Conservation (phyloP, 75 land plant genomes). For the Selaginella tamariscina region DNA sequence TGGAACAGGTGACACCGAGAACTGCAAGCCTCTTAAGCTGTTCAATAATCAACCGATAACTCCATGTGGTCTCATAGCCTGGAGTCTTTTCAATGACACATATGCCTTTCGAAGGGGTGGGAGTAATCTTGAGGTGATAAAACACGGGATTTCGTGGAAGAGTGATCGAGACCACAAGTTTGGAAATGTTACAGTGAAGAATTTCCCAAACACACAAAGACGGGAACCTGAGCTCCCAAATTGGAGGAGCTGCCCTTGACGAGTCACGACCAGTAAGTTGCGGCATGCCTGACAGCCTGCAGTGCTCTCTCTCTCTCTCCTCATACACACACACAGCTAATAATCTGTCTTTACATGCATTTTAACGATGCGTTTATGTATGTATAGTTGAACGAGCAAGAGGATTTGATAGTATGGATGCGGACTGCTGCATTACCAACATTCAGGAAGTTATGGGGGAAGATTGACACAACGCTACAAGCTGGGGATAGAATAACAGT, state of each 20-base stretch:
- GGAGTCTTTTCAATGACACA: constrained; percentile 95
- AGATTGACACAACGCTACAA: constrained; percentile 46
- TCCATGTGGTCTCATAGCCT: constrained; percentile 96
- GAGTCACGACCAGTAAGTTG: constrained; percentile 38
- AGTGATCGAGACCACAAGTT: constrained; percentile 77
- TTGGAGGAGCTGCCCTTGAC: constrained; percentile 61
- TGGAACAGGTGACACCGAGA: constrained; percentile 11
- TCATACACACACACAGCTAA: too few relatives aligned
- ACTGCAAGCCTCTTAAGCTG: constrained; percentile 37
- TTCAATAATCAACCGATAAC: constrained; percentile 33
- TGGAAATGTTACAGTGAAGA: constrained; percentile 43
- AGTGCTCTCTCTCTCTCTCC: background rate
- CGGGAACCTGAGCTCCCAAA: constrained; percentile 24
- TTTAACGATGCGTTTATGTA: background rate
- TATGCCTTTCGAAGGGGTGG: constrained; percentile 27
- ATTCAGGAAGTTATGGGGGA: constrained; percentile 77
- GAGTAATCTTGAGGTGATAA: constrained; percentile 33
- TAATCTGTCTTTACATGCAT: too few relatives aligned
- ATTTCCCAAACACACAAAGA: constrained; percentile 35
- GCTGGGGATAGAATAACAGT: constrained; percentile 32
- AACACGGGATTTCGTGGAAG: constrained; percentile 69
- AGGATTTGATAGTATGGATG: constrained; percentile 91
- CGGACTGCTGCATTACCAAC: constrained; percentile 73
- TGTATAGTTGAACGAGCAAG: constrained; percentile 44
- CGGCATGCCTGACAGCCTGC: background rate